Evolutionary conservation across 1,139 yeast species (phyloP), one percentile per base, ranked within the genome.

Genomic region (Waltiozyma sp.): DNA sequence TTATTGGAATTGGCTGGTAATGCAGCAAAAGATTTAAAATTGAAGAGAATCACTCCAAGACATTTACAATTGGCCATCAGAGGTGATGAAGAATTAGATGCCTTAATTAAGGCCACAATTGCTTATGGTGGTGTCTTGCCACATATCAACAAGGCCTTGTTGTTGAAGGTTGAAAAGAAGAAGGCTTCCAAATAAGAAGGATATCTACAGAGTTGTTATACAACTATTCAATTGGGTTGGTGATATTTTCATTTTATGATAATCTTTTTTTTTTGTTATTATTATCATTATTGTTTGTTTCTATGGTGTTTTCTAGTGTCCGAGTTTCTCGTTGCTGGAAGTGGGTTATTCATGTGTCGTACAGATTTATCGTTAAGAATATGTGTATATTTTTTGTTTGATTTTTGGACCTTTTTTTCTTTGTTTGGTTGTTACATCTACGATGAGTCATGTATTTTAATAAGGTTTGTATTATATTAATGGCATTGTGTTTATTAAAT

Each of bases 61-160:
- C 98, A 93, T 65, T 74, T 93, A 67, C 98, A 91, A 69, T 78
- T 93, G 65, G 98, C 98, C 51, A 91, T 91, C 60, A 85, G 98
- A 70, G 97, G 97, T 54, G 98, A 93, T 69, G 98, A 91, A 67
- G 98, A 93, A 69, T 79, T 93, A 65, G 97, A 91, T 70, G 84
- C 87, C 56, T 75, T 93, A 65, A 86, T 93, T 60, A 84, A 86
- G 64, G 99, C 97, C 53, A 93, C 98, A 48, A 93, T 93, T 65
- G 97, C 99, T 41, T 89, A 84, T 59, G 99, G 99, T 70, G 98
- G 99, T 80, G 99, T 93, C 46, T 75, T 91, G 70, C 99, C 99
- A 45, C 96, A 89, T 62, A 87, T 89, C 64, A 89, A 88, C 72
- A 87, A 88, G 58, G 96, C 95, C 45, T 75, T 88, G 60, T 72